phyloP scores from a whole-genome alignment of 225 moss, liverwort and hornwort genomes.

The Straminergon stramineum region DNA sequence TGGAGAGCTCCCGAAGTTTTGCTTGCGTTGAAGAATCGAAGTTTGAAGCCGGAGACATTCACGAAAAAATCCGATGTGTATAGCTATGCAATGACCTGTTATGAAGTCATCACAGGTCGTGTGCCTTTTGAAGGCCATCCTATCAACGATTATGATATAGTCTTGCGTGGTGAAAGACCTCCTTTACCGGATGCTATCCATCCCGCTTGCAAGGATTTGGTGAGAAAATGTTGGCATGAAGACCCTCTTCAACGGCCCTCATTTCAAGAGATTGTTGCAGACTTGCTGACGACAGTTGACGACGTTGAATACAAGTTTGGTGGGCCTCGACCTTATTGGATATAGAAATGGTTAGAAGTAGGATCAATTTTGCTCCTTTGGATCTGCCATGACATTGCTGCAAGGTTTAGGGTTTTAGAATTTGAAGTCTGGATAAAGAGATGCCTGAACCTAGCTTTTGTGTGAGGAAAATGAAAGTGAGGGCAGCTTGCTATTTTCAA shows the following conservation, averaged over 20 bases:
- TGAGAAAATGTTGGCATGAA: not conserved
- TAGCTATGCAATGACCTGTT: not conserved
- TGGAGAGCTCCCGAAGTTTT: not conserved
- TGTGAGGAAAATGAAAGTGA: not conserved
- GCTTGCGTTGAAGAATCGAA: not conserved
- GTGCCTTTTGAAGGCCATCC: not conserved
- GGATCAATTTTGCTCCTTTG: not conserved
- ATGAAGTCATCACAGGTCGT: not conserved
- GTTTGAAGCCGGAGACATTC: not conserved
- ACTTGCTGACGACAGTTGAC: rapidly evolving
- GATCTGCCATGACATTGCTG: not conserved
- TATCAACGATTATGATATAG: not conserved
- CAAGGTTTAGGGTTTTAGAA: not conserved
- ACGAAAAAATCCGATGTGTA: not conserved
- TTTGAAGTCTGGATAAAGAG: not conserved
- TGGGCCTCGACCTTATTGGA: rapidly evolving
- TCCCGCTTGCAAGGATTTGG: not conserved
- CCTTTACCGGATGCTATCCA: not conserved
- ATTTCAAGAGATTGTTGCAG: not conserved
- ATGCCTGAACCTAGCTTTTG: not conserved
- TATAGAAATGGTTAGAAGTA: too few species aligned
- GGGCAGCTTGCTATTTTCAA: rapidly evolving
- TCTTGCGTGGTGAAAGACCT: not conserved
- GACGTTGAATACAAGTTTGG: rapidly evolving
- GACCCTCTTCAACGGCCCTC: not conserved